A percentile compares a stretch with the other conserved stretches of the same genome.
Conservation (phyloP, 73 alveolate genomes). For the Uronychia binucleata region DNA sequence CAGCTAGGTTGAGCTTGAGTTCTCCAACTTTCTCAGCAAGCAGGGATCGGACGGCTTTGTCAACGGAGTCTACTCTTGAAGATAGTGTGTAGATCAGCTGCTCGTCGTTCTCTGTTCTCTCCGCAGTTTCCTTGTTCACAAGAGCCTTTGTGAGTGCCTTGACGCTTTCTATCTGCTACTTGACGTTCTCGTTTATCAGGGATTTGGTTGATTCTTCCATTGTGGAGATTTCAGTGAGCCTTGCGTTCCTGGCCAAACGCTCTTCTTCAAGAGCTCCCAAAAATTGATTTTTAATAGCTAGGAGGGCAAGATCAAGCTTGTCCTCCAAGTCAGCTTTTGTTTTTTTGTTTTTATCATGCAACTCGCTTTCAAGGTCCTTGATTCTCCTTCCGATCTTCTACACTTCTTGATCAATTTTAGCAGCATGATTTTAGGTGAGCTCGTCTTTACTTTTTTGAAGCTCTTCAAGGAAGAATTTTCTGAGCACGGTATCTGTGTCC, state of each 20-base stretch:
- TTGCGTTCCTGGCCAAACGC: conserved; percentile 13
- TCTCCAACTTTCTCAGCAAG: conserved; percentile 17
- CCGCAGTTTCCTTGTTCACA: conserved; percentile 59
- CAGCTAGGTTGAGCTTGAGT: conserved; percentile 6
- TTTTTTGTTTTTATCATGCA: not conserved
- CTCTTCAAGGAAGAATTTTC: not conserved
- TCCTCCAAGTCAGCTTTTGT: conserved; percentile 23
- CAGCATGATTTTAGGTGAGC: not conserved
- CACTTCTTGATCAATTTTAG: not conserved
- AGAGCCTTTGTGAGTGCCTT: conserved; percentile 60
- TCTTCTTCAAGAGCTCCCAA: conserved; percentile 25
- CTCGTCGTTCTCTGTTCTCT: conserved; percentile 53
- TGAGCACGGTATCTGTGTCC: not conserved
- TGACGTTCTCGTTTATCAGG: conserved; percentile 57
- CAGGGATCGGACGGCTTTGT: not conserved
- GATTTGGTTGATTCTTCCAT: conserved; percentile 42
- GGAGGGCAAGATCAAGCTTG: conserved; percentile 25
- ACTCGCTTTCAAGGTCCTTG: not conserved
- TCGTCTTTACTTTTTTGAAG: not conserved
- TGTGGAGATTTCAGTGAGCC: not conserved
- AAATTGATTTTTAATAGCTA: not conserved
- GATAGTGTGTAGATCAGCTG: conserved; percentile 19
- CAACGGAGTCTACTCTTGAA: conserved; percentile 28
- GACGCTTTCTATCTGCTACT: conserved; percentile 52
- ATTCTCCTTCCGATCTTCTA: not conserved